Percentiles rank a stretch among this genome's conserved stretches.
Evolutionary conservation across 2,329 filamentous ascomycete species (phyloP).

Genomic region (Colletotrichum abscissum): DNA sequence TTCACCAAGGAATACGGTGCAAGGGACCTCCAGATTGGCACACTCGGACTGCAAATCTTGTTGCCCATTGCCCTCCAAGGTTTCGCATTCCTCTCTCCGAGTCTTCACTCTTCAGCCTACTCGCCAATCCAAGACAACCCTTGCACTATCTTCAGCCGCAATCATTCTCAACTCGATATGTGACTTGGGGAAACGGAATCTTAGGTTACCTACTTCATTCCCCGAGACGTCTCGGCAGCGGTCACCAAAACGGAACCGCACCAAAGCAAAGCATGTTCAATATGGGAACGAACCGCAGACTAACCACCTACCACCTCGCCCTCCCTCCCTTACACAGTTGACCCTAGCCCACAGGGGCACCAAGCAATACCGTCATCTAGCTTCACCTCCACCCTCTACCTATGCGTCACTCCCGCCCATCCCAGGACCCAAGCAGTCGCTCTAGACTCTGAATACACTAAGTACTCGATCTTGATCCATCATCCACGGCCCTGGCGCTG

Average conservation of each 20-base stretch:
- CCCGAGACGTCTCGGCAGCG: slow-evolving; percentile 1
- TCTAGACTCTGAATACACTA: neutral
- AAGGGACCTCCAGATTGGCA: neutral
- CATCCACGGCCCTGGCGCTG: neutral
- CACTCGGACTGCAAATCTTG: neutral
- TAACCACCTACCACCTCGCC: slow-evolving; percentile 1
- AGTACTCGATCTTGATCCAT: neutral
- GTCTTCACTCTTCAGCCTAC: neutral
- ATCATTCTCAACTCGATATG: neutral
- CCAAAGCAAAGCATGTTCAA: neutral
- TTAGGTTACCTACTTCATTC: neutral
- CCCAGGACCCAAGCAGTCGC: neutral
- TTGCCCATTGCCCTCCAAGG: neutral
- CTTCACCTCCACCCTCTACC: neutral
- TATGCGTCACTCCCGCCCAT: neutral
- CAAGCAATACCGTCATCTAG: neutral
- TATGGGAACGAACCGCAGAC: neutral
- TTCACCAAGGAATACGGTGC: too few species aligned
- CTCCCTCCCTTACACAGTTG: neutral
- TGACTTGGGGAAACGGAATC: neutral
- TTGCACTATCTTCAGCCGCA: slow-evolving; percentile 1
- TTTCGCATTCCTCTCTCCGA: neutral
- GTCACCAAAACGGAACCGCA: neutral
- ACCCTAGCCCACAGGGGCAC: neutral
- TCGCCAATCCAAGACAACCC: neutral